Conservation (phyloP, 768 basidiomycete species). For the Boletus pseudo-olivaceus region DNA sequence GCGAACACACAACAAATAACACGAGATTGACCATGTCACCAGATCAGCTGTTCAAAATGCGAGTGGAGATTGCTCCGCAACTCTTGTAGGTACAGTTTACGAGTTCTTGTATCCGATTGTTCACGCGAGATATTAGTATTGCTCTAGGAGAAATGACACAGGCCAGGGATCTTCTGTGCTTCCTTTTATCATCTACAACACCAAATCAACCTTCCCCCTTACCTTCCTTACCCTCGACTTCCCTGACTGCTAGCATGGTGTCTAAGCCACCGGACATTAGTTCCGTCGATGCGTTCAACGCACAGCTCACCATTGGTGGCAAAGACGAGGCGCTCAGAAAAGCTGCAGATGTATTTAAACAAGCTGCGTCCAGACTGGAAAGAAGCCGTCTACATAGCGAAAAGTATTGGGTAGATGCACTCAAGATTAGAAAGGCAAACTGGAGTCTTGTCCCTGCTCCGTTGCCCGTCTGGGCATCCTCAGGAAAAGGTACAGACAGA, state of each 20-base stretch:
- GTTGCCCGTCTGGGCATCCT: slow-evolving; percentile 63
- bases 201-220: slow-evolving; percentile 34
- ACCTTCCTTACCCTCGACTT: slow-evolving; percentile 28
- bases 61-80: slow-evolving; percentile 65
- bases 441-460: slow-evolving; percentile 82
- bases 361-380: slow-evolving; percentile 68
- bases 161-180: slow-evolving; percentile 64
- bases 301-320: slow-evolving; percentile 68
- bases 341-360: slow-evolving; percentile 67
- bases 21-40: slow-evolving; percentile 54
- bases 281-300: slow-evolving; percentile 69
- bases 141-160: slow-evolving; percentile 79
- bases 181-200: slow-evolving; percentile 46
- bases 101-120: neutral
- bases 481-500: slow-evolving; percentile 74
- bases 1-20: slow-evolving; percentile 28
- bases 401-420: slow-evolving; percentile 78
- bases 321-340: slow-evolving; percentile 79
- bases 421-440: slow-evolving; percentile 71
- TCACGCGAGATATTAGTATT: slow-evolving; percentile 42
- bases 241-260: slow-evolving; percentile 60
- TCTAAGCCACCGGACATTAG: slow-evolving; percentile 61
- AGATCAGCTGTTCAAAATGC: slow-evolving; percentile 73
- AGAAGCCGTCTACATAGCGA: slow-evolving; percentile 57
- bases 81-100: slow-evolving; percentile 54